phyloP scores from a whole-genome alignment of 2,329 filamentous ascomycete genomes.

The Raffaelea albimanens region DNA sequence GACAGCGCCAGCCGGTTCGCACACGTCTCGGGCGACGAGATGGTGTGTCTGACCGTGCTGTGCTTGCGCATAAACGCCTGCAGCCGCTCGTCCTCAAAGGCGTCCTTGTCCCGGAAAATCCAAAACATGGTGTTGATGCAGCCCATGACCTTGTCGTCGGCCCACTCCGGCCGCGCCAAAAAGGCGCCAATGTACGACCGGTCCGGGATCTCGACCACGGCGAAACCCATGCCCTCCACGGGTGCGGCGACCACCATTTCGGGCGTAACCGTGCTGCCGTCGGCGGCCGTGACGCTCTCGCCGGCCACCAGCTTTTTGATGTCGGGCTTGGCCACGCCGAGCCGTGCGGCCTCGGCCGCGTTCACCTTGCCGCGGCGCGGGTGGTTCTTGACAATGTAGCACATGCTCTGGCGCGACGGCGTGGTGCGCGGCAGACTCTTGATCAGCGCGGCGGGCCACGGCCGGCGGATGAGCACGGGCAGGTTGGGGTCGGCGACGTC shows the following conservation, averaged over 20 bases:
- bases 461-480: conserved; percentile 62
- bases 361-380: conserved; percentile 75
- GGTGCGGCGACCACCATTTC: conserved; percentile 73
- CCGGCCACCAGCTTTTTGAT: conserved; percentile 56
- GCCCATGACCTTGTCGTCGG: conserved; percentile 51
- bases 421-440: conserved; percentile 57
- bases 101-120: conserved; percentile 60
- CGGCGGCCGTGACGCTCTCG: conserved; percentile 48
- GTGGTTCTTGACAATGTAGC: conserved; percentile 76
- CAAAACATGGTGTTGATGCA: conserved; percentile 66
- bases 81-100: conserved; percentile 47
- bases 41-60: conserved; percentile 57
- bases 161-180: conserved; percentile 64
- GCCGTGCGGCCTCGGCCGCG: conserved; percentile 47
- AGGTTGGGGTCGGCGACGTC: conserved; percentile 47
- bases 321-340: conserved; percentile 51
- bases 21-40: conserved; percentile 65
- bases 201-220: conserved; percentile 71
- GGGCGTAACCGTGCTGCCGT: conserved; percentile 65
- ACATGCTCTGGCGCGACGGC: conserved; percentile 61
- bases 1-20: conserved; percentile 67
- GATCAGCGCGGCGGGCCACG: conserved; percentile 67
- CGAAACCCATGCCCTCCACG: conserved; percentile 62
- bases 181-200: conserved; percentile 60
- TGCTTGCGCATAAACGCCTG: conserved; percentile 59